Conservation (phyloP, 148 eudicot species). For the Dysphania ambrosioides region DNA sequence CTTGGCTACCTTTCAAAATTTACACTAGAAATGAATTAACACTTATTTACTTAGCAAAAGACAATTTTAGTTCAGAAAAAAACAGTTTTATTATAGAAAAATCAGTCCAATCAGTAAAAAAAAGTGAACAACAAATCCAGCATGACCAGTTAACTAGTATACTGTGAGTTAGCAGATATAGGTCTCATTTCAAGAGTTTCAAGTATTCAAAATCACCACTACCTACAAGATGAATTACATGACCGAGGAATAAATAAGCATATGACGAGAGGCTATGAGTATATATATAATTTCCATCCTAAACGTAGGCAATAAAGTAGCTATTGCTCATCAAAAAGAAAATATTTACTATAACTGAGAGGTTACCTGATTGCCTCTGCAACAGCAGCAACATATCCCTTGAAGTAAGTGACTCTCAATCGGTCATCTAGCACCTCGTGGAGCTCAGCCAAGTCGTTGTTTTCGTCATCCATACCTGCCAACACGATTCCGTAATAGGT, state of each 20-base stretch:
- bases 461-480: constrained; percentile 83
- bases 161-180: not conserved
- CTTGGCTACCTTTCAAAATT: too few relatives aligned
- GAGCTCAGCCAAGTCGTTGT: constrained; percentile 37
- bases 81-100: not conserved
- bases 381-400: constrained; percentile 63
- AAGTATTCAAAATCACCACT: too few relatives aligned
- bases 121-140: not conserved
- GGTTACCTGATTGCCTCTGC: constrained; percentile 62
- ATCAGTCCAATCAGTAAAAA: not conserved
- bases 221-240: not conserved
- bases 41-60: not conserved
- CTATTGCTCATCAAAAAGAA: not conserved
- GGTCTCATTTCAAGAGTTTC: not conserved
- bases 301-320: not conserved
- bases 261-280: not conserved
- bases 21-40: too few relatives aligned
- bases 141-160: not conserved
- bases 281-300: not conserved
- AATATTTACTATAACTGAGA: not conserved
- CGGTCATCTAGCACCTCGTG: constrained; percentile 78
- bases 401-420: constrained; percentile 61
- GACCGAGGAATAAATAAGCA: not conserved
- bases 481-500: not conserved
- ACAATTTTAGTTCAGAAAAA: not conserved